These are phyloP conservation scores for Trametes maxima DNA, from an alignment of 768 basidiomycete species.

Conservation along the genomic window DNA sequence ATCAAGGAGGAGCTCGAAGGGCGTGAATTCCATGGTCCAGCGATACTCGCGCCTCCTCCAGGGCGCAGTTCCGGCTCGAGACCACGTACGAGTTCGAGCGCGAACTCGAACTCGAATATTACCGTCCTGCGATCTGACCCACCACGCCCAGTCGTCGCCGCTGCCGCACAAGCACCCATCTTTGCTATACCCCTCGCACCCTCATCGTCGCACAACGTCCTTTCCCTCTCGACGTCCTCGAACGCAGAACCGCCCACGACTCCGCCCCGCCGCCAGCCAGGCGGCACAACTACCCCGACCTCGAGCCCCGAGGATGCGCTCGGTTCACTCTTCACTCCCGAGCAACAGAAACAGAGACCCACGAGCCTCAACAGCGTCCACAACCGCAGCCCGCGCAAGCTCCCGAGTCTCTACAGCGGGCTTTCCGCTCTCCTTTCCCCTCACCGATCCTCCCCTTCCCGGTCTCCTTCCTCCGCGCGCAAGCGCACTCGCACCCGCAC, in stretches of 20 bases:
- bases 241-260: conserved; percentile 20
- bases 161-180: conserved; percentile 3
- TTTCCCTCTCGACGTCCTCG: conserved; percentile 2
- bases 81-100: not conserved
- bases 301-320: conserved; percentile 10
- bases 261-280: conserved; percentile 9
- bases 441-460: not conserved
- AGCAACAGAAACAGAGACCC: conserved; percentile 8
- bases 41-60: conserved; percentile 2
- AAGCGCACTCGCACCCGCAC: conserved; percentile 12
- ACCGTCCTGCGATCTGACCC: not conserved
- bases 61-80: not conserved
- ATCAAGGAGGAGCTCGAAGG: conserved; percentile 4
- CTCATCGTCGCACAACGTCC: conserved; percentile 18
- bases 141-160: conserved; percentile 15
- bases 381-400: not conserved
- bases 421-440: conserved; percentile 19
- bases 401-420: conserved; percentile 10
- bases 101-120: not conserved
- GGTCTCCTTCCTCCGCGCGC: not conserved
- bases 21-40: conserved; percentile 19
- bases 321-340: conserved; percentile 27
- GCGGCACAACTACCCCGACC: not conserved
- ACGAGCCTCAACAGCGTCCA: conserved; percentile 9
- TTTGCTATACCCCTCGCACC: conserved; percentile 13